These are phyloP conservation scores for Epichloe coenophiala DNA, from an alignment of 2,329 filamentous ascomycete species.

Conservation along the genomic window DNA sequence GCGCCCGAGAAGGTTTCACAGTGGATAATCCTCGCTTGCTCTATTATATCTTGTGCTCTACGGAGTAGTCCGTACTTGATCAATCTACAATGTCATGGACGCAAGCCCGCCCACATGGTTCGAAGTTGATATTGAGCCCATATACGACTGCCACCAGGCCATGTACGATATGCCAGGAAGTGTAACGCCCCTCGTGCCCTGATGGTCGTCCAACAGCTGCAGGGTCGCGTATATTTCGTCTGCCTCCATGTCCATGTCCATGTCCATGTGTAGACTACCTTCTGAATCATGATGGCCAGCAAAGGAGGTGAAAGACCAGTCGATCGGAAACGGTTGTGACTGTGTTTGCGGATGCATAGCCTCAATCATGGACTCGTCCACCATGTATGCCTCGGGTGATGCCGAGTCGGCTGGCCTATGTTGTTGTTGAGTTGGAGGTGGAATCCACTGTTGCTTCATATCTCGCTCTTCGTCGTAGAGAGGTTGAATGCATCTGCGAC, in stretches of 20 bases:
- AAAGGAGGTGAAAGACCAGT: not conserved
- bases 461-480: conserved; percentile 3
- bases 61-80: too few relatives aligned
- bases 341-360: not conserved
- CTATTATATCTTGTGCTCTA: not conserved
- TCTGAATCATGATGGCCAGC: not conserved
- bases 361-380: not conserved
- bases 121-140: not conserved
- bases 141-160: conserved; percentile 5
- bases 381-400: not conserved
- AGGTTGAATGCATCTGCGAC: conserved; percentile 3
- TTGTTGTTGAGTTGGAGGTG: not conserved
- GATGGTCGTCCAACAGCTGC: not conserved
- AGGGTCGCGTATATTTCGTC: not conserved
- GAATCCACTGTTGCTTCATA: not conserved
- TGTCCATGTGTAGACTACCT: not conserved
- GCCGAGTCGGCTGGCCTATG: not conserved
- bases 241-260: not conserved
- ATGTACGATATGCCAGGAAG: conserved; percentile 2
- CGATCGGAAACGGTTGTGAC: not conserved
- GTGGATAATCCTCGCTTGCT: too few relatives aligned
- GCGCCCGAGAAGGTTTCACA: too few relatives aligned
- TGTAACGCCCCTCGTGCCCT: not conserved
- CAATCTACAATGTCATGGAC: not conserved
- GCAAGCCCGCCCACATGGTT: not conserved